Evolutionary conservation across 164 flowering plant genomes (phyloP), one percentile per base, ranked within the genome.

Genomic region (Litsea cubeba): DNA sequence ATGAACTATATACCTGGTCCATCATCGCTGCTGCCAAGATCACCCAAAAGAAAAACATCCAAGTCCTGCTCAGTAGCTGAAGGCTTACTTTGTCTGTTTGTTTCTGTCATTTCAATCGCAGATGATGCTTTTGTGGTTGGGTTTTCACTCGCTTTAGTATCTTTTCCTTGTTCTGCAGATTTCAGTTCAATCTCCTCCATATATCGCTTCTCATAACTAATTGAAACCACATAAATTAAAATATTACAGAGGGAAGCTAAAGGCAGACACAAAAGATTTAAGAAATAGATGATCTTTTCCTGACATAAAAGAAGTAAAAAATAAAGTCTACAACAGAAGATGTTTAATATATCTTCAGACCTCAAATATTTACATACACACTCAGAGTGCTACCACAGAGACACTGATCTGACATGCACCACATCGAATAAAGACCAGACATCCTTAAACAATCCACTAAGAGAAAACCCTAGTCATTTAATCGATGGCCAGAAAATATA

Each of bases 41-140:
- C 99, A 57, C 99, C 99, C 76, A 95, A 78, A 40, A 95, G 97
- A 84, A 93, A 95, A 6, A 84, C 84, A 83, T 95, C 99, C 89
- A 95, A 85, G 81, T 95, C 99, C 72, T 91, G 95, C 69, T 92
- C 99, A 68, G 87, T 74, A 62, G 87, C 79, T 73, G 90, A 85
- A 57, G 80, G 76, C 75, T 82, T 87, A 60, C 74, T 82, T 79
- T 75, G 84, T 32, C 17, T 68, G 68, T 58, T 78, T 8, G 79
- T 50, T 60, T 71, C 85, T 60, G 76, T 72, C 3, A 18, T 73
- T 22, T 82, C 92, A 49, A 83, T 50, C 74, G 77, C 82, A 68
- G 90, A 72, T 68, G 79, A 63, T 28, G 74, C 74, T 68, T 73
- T 85, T 80, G 65, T 80, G 50, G 80, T 65, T 26, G 79, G 35